Evolutionary conservation across 164 flowering plant species (phyloP).

Genomic region (Annona cherimola): DNA sequence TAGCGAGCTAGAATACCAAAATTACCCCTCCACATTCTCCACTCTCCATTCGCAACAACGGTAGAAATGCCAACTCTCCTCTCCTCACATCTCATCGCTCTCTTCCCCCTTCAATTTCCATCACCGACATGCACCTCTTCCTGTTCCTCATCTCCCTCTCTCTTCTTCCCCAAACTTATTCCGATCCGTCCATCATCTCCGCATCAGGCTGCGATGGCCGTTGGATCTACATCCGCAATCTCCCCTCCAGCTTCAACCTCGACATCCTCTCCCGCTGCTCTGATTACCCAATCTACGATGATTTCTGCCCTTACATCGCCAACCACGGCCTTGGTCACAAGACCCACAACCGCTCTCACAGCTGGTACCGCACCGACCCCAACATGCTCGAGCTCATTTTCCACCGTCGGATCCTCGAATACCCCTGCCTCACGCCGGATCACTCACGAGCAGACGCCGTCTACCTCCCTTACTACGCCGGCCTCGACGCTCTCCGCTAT

Average conservation of each 20-base stretch:
- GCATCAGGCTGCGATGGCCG: constrained; percentile 45
- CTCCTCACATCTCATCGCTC: neutral
- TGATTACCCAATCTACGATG: constrained; percentile 47
- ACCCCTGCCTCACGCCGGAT: constrained; percentile 79
- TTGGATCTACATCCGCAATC: constrained; percentile 71
- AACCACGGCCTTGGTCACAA: constrained; percentile 88
- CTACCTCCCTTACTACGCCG: constrained; percentile 79
- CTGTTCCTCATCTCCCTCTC: neutral
- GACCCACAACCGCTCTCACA: constrained; percentile 77
- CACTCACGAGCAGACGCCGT: constrained; percentile 60
- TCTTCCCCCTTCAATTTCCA: neutral
- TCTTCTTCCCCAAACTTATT: neutral
- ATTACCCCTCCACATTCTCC: neutral
- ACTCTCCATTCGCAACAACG: neutral
- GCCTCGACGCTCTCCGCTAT: constrained; percentile 56
- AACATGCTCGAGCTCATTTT: constrained; percentile 69
- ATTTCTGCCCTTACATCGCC: constrained; percentile 64
- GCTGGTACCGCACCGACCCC: constrained; percentile 92
- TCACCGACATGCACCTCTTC: neutral
- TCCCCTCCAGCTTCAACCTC: constrained; percentile 76
- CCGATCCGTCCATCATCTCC: neutral
- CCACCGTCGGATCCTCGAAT: constrained; percentile 86
- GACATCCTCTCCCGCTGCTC: constrained; percentile 68
- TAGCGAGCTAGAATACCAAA: neutral
- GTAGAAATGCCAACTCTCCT: neutral